These are phyloP conservation scores for Elsinoe fawcettii DNA, from an alignment of 2,329 filamentous ascomycete species.

Conservation along the genomic window DNA sequence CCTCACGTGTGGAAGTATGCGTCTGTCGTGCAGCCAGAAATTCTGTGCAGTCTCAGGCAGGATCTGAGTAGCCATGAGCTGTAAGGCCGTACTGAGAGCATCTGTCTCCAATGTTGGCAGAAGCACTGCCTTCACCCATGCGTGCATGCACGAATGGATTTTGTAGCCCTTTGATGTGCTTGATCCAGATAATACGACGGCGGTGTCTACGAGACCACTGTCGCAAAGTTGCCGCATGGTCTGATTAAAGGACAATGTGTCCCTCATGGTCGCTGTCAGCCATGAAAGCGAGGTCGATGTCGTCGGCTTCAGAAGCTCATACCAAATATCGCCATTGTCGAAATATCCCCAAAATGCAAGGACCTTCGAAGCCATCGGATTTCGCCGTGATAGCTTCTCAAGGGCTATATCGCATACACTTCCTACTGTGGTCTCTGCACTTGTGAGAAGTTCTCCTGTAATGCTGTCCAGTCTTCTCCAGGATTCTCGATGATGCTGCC, in stretches of 20 bases:
- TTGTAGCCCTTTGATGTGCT: not conserved
- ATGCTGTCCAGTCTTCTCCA: conserved; percentile 9
- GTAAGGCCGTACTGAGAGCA: not conserved
- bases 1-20: not conserved
- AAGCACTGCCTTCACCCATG: not conserved
- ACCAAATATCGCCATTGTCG: conserved; percentile 25
- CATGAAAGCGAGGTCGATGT: no score
- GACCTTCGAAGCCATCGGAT: conserved; percentile 22
- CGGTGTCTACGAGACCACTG: not conserved
- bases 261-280: not conserved
- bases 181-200: no score
- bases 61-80: not conserved
- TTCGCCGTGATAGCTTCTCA: conserved; percentile 23
- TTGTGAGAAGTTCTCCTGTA: not conserved
- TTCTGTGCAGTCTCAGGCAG: not conserved
- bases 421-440: conserved; percentile 23
- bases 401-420: conserved; percentile 30
- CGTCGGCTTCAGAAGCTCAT: conserved; percentile 25
- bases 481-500: conserved; percentile 14
- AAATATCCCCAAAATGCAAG: conserved; percentile 28
- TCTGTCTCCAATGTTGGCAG: not conserved
- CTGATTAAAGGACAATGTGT: not conserved
- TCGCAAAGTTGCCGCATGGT: not conserved
- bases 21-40: not conserved
- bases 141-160: not conserved